These are phyloP conservation scores for Porphyrellus cyaneotinctus DNA, from an alignment of 768 basidiomycete genomes.

Conservation along the genomic window DNA sequence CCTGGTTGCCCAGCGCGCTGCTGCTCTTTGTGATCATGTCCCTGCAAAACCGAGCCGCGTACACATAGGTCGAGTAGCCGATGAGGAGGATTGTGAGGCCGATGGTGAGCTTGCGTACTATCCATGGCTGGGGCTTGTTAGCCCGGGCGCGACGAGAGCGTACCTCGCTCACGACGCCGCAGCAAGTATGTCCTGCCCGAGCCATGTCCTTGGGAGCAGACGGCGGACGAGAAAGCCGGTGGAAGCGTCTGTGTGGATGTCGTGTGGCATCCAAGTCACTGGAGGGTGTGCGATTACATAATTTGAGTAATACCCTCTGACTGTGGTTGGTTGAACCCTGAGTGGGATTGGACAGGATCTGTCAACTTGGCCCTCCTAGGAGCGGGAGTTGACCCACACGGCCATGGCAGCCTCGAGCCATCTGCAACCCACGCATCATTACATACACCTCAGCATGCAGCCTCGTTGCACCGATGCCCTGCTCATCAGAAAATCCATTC, in stretches of 20 bases:
- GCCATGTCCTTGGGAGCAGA: conserved; percentile 15
- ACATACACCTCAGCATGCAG: conserved; percentile 22
- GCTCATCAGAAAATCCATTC: conserved; percentile 49
- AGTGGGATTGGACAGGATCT: neutral
- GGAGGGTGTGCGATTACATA: conserved; percentile 22
- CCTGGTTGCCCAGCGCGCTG: conserved; percentile 44
- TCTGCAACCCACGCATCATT: conserved; percentile 21
- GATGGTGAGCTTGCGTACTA: conserved; percentile 65
- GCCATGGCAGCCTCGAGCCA: conserved; percentile 17
- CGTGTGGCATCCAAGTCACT: conserved; percentile 9
- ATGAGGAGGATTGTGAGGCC: conserved; percentile 55
- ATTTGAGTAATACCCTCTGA: too few relatives aligned
- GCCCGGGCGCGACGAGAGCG: conserved; percentile 37
- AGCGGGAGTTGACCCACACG: neutral
- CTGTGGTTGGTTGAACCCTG: too few relatives aligned
- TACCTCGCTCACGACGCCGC: conserved; percentile 53
- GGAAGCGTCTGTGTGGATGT: conserved; percentile 6
- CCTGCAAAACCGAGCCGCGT: conserved; percentile 65
- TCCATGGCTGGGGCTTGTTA: conserved; percentile 63
- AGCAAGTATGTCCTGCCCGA: conserved; percentile 30
- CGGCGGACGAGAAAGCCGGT: neutral
- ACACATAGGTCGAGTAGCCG: conserved; percentile 73
- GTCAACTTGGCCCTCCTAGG: neutral
- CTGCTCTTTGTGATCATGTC: conserved; percentile 56
- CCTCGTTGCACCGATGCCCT: conserved; percentile 38